Evolutionary conservation across 306 rosid species (phyloP), one percentile per base, ranked within the genome.

Genomic region (Trifolium fragiferum): DNA sequence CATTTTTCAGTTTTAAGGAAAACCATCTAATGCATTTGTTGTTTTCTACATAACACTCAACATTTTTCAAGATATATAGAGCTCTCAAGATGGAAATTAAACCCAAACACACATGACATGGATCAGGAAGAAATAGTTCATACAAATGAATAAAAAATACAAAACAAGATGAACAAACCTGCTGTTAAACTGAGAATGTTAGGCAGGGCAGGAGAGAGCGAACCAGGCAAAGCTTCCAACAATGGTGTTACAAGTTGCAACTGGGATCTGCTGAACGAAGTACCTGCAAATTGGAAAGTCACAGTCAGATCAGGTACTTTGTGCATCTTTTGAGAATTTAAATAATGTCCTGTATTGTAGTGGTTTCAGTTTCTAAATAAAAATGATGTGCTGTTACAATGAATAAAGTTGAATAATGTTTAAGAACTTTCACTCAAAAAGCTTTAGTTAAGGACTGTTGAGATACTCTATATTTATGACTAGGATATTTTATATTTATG

Each of bases 211-310:
- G 78, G 78, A 78, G 86, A 81, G 83, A 84, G 76, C 19, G 87
- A 81, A 66, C 71, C 79, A 7, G 97, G 93, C 66, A 82, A 62
- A 82, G 86, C 63, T 74, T 92, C 91, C 85, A 91, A 79, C 40
- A 90, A 64, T 72, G 93, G 86, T 58, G 81, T 66, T 35, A 94
- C 58, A 13, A 74, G 81, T 74, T 78, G 90, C 69, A 87, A 82
- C 46, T 81, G 94, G 18, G 97, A 92, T 81, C 83, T 84, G 79
- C 79, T 73, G 87, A 90, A 92, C 14, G 92, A 92, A 21, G 96
- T 90, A 76, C 90, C 97, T 94, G 78, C 70, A 73, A 73, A 80
- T 76, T 76, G 88, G 44, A 46, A 51, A 76, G 51, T 35, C 75
- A 43, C 4, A 49, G 78, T 80, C 49, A 70, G 77, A 59, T 76